A percentile compares a stretch with the other conserved stretches of the same genome.
phyloP scores from a whole-genome alignment of 768 basidiomycete species.

The Rubroboletus pulcherrimus region DNA sequence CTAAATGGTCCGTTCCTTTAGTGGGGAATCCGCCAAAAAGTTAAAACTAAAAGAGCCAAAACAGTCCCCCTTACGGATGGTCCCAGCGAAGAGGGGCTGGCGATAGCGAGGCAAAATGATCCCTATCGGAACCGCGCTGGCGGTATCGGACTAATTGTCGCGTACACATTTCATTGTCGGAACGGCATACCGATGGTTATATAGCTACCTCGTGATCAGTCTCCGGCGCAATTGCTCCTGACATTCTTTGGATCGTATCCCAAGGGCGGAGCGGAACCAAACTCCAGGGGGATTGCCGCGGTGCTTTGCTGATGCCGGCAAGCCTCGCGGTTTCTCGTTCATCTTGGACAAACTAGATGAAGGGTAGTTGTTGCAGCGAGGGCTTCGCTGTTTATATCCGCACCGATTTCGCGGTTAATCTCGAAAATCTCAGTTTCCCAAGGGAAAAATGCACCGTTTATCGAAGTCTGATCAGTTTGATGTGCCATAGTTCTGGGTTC shows the following conservation, averaged over 20 bases:
- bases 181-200: conserved; percentile 23
- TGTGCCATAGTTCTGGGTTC: conserved; percentile 15
- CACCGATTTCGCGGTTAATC: conserved; percentile 23
- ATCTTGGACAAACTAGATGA: neutral
- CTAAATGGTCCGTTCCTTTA: conserved; percentile 17
- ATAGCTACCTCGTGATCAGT: conserved; percentile 3
- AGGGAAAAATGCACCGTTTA: conserved; percentile 17
- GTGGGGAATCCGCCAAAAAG: conserved; percentile 29
- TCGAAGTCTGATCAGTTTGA: conserved; percentile 22
- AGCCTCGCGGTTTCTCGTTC: conserved; percentile 2
- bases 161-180: conserved; percentile 16
- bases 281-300: neutral
- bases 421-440: conserved; percentile 19
- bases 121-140: conserved; percentile 8
- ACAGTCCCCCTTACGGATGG: conserved; percentile 22
- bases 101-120: conserved; percentile 21
- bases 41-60: conserved; percentile 36
- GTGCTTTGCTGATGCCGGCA: conserved; percentile 1
- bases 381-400: conserved; percentile 6
- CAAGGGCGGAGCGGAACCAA: conserved; percentile 13
- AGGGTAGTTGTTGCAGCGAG: neutral
- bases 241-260: neutral
- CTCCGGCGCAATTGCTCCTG: conserved; percentile 3
- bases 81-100: conserved; percentile 18
- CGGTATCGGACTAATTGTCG: conserved; percentile 9